Evolutionary conservation across 2,329 filamentous ascomycete species (phyloP), one percentile per base, ranked within the genome.

Genomic region (Aspergillus novoparasiticus): DNA sequence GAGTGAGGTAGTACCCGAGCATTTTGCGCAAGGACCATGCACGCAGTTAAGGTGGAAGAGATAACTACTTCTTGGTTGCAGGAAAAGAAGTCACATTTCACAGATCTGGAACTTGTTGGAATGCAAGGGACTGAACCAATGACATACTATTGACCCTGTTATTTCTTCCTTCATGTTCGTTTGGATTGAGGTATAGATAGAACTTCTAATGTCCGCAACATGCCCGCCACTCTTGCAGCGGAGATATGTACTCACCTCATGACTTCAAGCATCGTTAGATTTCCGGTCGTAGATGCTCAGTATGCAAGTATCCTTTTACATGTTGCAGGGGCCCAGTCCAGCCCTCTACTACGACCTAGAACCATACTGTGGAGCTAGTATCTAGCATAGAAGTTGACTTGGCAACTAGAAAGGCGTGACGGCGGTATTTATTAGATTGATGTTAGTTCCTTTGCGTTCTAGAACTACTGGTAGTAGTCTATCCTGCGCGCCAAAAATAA

Each of bases 21-120:
- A 32, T 16, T 12, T 32, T 55, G 51, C 51, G 51, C 51, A 55
- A 55, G 51, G 51, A 55, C n/a, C 6, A 55, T 39, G 51, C 51
- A 55, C n/a, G 11, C 32, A 10, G n/a, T 39, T 23, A 8, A 51
- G 48, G 4, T 32, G 28, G 32, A 36, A n/a, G 32, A 39, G 51
- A 19, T 6, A 19, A 30, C 8, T 26, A 19, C 6, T 32, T 19
- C 21, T 23, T 26, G 51, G 34, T 39, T 32, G 21, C 30, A 54
- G 51, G 30, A n/a, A 36, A 32, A 28, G 23, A 54, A 23, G 32
- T 36, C 46, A 28, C 46, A 28, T 30, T 30, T 50, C 28, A 34
- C 28, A 4, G n/a, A 11, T n/a, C 28, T 55, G 36, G 32, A 30
- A 34, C 19, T 34, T 54, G 11, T 3, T 14, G 12, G 32, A 39